A percentile compares a stretch with the other conserved stretches of the same genome.
Conservation (phyloP, 2,329 filamentous ascomycete species). For the Exserohilum rostratum region DNA sequence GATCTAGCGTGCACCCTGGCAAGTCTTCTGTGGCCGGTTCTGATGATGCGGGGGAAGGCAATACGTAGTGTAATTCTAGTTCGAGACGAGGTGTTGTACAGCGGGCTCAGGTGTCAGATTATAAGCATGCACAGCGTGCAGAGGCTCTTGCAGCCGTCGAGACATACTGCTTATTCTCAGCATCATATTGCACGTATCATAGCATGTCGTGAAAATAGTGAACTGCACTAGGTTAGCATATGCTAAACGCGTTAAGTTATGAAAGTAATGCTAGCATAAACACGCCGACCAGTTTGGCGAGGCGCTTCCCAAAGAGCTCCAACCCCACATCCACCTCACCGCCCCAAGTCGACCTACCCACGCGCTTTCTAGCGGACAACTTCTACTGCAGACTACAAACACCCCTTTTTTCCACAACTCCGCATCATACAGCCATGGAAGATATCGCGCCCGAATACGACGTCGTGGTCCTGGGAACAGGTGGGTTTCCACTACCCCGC, state of each 20-base stretch:
- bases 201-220: slow-evolving; percentile 10
- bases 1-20: background rate
- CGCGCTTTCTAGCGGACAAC: slow-evolving; percentile 28
- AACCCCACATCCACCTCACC: slow-evolving; percentile 37
- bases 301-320: slow-evolving; percentile 37
- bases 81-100: background rate
- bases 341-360: slow-evolving; percentile 24
- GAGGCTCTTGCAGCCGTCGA: background rate
- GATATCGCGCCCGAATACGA: slow-evolving; percentile 99
- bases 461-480: slow-evolving; percentile 97
- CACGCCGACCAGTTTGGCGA: slow-evolving; percentile 25
- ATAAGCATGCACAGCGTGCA: background rate
- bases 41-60: background rate
- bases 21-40: background rate
- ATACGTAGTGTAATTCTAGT: background rate
- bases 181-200: slow-evolving; percentile 10
- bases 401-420: slow-evolving; percentile 18
- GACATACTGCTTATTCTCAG: background rate
- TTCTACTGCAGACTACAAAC: slow-evolving; percentile 29
- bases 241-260: slow-evolving; percentile 13
- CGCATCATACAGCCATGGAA: slow-evolving; percentile 72
- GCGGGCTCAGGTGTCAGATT: no score
- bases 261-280: slow-evolving; percentile 18
- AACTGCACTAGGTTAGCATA: slow-evolving; percentile 14
- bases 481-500: slow-evolving; percentile 63